These are phyloP conservation scores for Musa troglodytarum DNA, from an alignment of 176 grass and related monocot genomes.

Conservation along the genomic window DNA sequence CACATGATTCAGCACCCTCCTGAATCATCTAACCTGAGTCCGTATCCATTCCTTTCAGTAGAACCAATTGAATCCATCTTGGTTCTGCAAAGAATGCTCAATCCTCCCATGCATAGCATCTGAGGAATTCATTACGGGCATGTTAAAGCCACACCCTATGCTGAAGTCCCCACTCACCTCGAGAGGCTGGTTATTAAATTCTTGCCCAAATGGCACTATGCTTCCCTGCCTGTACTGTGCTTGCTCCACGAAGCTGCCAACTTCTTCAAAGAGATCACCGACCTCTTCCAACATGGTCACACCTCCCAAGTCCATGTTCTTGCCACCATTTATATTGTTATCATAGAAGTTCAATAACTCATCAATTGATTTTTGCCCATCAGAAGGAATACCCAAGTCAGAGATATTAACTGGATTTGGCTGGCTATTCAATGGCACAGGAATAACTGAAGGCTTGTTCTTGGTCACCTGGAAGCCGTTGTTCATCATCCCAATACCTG, in stretches of 20 bases:
- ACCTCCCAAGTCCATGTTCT: constrained; percentile 10
- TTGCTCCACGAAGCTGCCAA: constrained; percentile 17
- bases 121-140: constrained; percentile 19
- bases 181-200: neutral
- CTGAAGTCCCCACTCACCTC: constrained; percentile 21
- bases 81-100: constrained; percentile 27
- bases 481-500: constrained; percentile 3
- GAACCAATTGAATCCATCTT: constrained; percentile 18
- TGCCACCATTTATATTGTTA: neutral
- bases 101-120: neutral
- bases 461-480: constrained; percentile 13
- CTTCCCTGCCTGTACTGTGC: neutral
- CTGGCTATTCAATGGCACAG: constrained; percentile 8
- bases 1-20: neutral
- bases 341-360: constrained; percentile 6
- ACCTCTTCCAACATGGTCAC: neutral
- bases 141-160: constrained; percentile 18
- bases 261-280: constrained; percentile 13
- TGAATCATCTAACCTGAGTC: too few species aligned
- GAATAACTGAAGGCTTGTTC: constrained; percentile 35
- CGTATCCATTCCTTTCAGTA: constrained; percentile 1
- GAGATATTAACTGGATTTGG: constrained; percentile 20
- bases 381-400: constrained; percentile 36
- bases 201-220: neutral
- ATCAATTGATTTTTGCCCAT: constrained; percentile 23